phyloP scores from a whole-genome alignment of 768 basidiomycete genomes.

The Austroboletus festivus region DNA sequence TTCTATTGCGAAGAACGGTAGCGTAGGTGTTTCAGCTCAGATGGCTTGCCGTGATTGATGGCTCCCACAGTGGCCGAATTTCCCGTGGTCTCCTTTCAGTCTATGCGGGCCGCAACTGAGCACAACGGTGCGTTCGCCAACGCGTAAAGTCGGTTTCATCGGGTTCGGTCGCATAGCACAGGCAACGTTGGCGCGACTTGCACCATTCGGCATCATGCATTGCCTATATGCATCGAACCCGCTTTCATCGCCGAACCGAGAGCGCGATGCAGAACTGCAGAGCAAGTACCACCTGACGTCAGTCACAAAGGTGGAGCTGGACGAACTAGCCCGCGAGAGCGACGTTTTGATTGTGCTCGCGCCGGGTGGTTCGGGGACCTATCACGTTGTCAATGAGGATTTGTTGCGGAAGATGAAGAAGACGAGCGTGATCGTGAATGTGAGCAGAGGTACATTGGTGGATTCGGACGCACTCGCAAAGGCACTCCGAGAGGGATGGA shows the following conservation, averaged over 20 bases:
- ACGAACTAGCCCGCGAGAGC: conserved; percentile 69
- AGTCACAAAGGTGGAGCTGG: conserved; percentile 58
- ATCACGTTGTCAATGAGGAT: conserved; percentile 64
- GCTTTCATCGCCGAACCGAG: conserved; percentile 41
- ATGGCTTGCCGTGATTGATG: no score
- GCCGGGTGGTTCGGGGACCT: conserved; percentile 68
- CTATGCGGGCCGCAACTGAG: conserved; percentile 84
- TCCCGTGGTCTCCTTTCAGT: conserved; percentile 77
- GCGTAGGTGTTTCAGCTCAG: conserved; percentile 48
- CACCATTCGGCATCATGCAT: conserved; percentile 77
- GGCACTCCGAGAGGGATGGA: conserved; percentile 72
- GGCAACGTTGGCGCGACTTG: conserved; percentile 71
- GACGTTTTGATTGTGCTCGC: conserved; percentile 86
- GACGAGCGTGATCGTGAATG: conserved; percentile 80
- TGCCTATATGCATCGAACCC: conserved; percentile 68
- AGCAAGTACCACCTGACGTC: conserved; percentile 32
- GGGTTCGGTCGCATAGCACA: conserved; percentile 96
- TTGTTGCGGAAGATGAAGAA: conserved; percentile 86
- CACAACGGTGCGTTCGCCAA: conserved; percentile 44
- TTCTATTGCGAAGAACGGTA: conserved; percentile 63
- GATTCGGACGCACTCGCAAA: conserved; percentile 86
- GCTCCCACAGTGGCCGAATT: conserved; percentile 70
- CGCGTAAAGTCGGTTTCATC: conserved; percentile 80
- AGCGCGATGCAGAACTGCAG: conserved; percentile 38
- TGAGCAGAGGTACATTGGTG: conserved; percentile 80